These are phyloP conservation scores for Cavenderia fasciculata DNA, from an alignment of 78 protist genomes.

Conservation along the genomic window DNA sequence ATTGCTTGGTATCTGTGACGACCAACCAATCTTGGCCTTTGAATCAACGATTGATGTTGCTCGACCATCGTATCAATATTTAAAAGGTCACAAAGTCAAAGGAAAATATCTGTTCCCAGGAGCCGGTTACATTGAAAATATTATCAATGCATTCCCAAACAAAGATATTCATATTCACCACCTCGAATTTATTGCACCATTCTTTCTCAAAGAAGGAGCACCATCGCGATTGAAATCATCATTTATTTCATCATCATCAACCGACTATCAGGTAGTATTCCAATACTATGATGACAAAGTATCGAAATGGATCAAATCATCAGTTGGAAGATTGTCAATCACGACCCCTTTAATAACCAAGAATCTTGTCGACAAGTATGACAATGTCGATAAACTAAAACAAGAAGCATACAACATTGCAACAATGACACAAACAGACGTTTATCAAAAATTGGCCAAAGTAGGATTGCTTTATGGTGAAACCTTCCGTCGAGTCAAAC, in stretches of 20 bases:
- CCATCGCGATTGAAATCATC: not conserved
- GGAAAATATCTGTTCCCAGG: conserved; percentile 6
- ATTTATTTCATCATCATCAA: too few species aligned
- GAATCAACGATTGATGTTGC: not conserved
- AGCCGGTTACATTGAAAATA: not conserved
- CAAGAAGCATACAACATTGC: not conserved
- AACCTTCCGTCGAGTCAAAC: not conserved
- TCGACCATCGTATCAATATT: not conserved
- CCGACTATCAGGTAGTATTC: not conserved
- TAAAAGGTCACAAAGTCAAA: conserved; percentile 3
- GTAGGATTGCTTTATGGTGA: not conserved
- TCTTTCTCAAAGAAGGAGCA: not conserved
- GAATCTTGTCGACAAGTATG: not conserved
- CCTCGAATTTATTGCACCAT: conserved; percentile 6
- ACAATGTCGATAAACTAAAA: not conserved
- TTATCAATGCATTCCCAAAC: not conserved
- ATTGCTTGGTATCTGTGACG: not conserved
- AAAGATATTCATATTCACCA: not conserved
- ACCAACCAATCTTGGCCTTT: not conserved
- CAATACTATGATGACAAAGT: not conserved
- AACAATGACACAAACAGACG: not conserved
- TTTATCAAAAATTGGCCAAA: not conserved
- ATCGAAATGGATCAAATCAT: conserved; percentile 28
- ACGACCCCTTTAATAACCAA: too few species aligned
- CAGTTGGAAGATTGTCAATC: not conserved